Conservation (phyloP, 2,329 filamentous ascomycete species). For the Shiraia sp. region DNA sequence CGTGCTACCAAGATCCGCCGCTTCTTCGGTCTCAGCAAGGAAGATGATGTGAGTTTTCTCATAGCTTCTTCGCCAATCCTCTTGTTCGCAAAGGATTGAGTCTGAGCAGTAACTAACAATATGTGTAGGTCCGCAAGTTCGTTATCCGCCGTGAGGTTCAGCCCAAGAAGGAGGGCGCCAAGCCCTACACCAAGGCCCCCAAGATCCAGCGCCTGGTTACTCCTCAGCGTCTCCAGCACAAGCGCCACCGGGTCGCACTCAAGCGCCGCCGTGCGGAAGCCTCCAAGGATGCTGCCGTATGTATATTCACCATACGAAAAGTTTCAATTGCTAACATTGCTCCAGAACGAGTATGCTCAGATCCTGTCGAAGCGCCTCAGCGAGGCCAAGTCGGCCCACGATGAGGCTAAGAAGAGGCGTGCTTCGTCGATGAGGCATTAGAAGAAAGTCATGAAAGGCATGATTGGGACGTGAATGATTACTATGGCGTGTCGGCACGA, state of each 20-base stretch:
- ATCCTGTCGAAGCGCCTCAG: constrained; percentile 95
- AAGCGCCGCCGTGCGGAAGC: constrained; percentile 98
- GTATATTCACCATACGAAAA: constrained; percentile 34
- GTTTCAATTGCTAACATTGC: constrained; percentile 12
- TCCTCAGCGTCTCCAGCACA: constrained; percentile 99
- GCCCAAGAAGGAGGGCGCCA: constrained; percentile 96
- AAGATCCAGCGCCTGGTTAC: constrained; percentile 99
- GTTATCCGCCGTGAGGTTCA: constrained; percentile 98
- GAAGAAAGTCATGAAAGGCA: constrained; percentile 34
- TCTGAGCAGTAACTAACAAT: constrained; percentile 45
- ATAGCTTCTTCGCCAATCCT: constrained; percentile 68
- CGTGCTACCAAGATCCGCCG: constrained; percentile 99
- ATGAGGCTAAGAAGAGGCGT: constrained; percentile 93
- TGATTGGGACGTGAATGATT: constrained; percentile 41
- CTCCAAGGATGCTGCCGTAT: constrained; percentile 98
- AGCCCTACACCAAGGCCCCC: constrained; percentile 99
- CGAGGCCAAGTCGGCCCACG: constrained; percentile 93
- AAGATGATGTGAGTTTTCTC: constrained; percentile 94
- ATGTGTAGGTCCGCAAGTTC: constrained; percentile 90
- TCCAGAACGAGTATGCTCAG: constrained; percentile 95
- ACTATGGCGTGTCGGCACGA: constrained; percentile 42
- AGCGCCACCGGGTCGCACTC: constrained; percentile 96
- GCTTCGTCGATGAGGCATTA: constrained; percentile 71
- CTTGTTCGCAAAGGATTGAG: constrained; percentile 49
- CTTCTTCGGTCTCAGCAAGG: constrained; percentile 99